Conservation (phyloP, 352 stramenopile genomes). For the Thalassiosira hispida region DNA sequence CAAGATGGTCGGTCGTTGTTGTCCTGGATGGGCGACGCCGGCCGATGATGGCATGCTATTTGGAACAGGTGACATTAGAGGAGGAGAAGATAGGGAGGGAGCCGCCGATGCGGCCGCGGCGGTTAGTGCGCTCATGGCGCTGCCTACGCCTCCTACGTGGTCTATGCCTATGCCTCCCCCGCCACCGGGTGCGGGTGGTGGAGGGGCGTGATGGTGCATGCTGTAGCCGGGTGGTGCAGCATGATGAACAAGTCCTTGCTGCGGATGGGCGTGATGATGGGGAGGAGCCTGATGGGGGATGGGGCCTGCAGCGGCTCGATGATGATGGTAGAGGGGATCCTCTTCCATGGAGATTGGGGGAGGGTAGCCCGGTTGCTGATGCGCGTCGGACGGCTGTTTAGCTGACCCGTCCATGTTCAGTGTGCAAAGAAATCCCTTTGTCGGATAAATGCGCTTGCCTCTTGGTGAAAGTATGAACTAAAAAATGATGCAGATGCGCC, state of each 20-base stretch:
- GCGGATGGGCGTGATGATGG: background rate
- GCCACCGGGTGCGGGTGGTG: background rate
- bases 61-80: background rate
- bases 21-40: too few relatives aligned
- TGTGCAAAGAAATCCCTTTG: background rate
- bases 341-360: background rate
- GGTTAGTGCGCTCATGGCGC: conserved; percentile 22
- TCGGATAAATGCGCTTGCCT: background rate
- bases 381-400: background rate
- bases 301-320: background rate
- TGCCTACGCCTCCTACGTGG: background rate
- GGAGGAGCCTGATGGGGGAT: background rate
- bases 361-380: background rate
- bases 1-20: background rate
- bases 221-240: background rate
- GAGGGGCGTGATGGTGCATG: background rate
- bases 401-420: background rate
- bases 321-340: background rate
- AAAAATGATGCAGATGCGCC: too few relatives aligned
- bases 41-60: background rate
- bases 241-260: background rate
- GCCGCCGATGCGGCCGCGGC: conserved; percentile 6
- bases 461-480: too few relatives aligned
- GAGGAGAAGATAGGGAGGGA: background rate
- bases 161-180: background rate